Evolutionary conservation across 768 basidiomycete species (phyloP).

Genomic region (Atractiella rhizophila): DNA sequence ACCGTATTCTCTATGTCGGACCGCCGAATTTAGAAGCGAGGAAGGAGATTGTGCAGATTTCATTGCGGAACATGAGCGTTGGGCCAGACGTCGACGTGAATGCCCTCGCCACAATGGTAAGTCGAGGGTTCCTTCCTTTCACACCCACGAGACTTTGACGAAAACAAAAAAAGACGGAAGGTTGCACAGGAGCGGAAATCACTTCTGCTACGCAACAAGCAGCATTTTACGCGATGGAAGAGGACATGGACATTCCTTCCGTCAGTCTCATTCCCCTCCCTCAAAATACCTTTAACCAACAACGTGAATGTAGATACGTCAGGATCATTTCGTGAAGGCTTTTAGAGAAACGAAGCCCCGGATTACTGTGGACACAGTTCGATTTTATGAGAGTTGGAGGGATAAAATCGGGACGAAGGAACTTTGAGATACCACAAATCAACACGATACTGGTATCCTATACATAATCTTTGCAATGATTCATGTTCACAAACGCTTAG

Average conservation of each 20-base stretch:
- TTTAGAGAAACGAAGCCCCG: too few relatives aligned
- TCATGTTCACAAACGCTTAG: too few relatives aligned
- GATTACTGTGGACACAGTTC: constrained; percentile 56
- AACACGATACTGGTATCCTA: too few relatives aligned
- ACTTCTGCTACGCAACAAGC: constrained; percentile 84
- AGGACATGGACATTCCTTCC: constrained; percentile 46
- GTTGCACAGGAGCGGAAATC: constrained; percentile 91
- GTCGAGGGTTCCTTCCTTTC: not conserved
- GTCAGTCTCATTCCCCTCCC: too few relatives aligned
- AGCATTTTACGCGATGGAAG: constrained; percentile 70
- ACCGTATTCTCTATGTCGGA: constrained; percentile 79
- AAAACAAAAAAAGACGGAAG: too few relatives aligned
- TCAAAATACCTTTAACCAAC: too few relatives aligned
- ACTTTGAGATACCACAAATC: too few relatives aligned
- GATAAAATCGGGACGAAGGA: constrained; percentile 17
- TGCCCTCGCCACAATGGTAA: constrained; percentile 25
- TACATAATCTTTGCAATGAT: too few relatives aligned
- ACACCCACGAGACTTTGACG: not conserved
- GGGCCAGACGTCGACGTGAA: constrained; percentile 40
- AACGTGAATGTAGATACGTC: too few relatives aligned
- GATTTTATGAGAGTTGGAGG: constrained; percentile 48
- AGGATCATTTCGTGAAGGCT: too few relatives aligned
- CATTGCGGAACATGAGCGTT: constrained; percentile 53
- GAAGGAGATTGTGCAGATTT: constrained; percentile 60
- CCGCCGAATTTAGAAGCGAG: constrained; percentile 59